Base-by-base conservation (phyloP, 306 rosid species). In the Boehmeria nivea region DNA sequence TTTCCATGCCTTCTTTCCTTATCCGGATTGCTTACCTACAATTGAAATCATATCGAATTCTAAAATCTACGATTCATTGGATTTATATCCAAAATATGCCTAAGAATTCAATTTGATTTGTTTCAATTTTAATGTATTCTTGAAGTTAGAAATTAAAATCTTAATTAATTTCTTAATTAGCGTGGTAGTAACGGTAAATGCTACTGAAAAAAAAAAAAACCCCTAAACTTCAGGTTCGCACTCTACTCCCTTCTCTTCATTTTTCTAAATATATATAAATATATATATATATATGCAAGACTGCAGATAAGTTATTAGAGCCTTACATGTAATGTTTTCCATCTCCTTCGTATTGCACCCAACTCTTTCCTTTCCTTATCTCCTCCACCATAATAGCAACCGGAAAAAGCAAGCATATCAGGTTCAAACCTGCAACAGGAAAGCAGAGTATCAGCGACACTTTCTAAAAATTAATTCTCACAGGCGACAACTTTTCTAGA, bases 331-430 rank as follows among this genome's bases (percentile, higher is more conserved):
- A 93, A 76, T 19, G 96, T 87, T 78, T 87, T 93, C 99, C 99
- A 93, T 72, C 99, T 84, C 84, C 78, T 87, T 66, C 96, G 83
- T 73, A 93, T 83, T 43, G 86, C 75, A 31, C 94, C 87, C 54
- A 93, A 73, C 50, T 78, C 95, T 55, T 83, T 85, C 70, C 72
- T 83, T 71, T 93, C 96, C 74, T 75, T 93, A 69, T 93, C 96
- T 55, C 99, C 96, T 54, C 96, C 99, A 69, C 99, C 99, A 81
- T 85, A 93, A 75, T 87, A 73, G 54, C 99, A 93, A 51, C 96
- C 99, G 38, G 99, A 93, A 77, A 93, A 93, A 66, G 99, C 99
- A 73, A 93, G 96, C 99, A 93, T 93, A 77, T 93, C 99, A 61
- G 96, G 89, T 73, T 93, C 99, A 75, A 78, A 93, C 71, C 99